Evolutionary conservation across 768 basidiomycete species (phyloP).

Genomic region (Mycena chlorophos): DNA sequence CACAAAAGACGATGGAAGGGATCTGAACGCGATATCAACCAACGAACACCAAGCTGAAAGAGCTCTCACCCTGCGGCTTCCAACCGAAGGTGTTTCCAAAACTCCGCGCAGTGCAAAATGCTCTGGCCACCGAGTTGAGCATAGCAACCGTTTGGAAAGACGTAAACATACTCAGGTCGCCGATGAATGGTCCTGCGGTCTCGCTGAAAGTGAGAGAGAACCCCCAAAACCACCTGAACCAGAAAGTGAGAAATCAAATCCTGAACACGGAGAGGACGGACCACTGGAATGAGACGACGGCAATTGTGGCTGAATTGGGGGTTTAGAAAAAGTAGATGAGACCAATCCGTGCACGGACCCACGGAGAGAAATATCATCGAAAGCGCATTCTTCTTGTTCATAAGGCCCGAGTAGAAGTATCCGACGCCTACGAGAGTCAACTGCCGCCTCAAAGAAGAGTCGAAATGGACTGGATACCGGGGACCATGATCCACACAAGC

Average conservation of each 20-base stretch:
- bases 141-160: neutral
- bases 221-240: conserved; percentile 98
- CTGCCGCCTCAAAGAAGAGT: neutral
- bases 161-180: conserved; percentile 57
- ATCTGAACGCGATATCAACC: conserved; percentile 40
- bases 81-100: conserved; percentile 71
- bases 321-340: neutral
- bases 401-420: conserved; percentile 87
- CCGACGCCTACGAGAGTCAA: conserved; percentile 57
- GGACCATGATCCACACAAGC: conserved; percentile 84
- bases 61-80: conserved; percentile 37
- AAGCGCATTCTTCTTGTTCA: conserved; percentile 88
- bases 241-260: conserved; percentile 6
- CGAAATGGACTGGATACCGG: conserved; percentile 23
- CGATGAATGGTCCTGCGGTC: conserved; percentile 71
- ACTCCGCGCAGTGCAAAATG: conserved; percentile 86
- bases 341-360: neutral
- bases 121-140: conserved; percentile 36
- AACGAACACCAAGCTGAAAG: neutral
- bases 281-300: conserved; percentile 84
- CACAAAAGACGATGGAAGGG: conserved; percentile 73
- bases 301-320: conserved; percentile 74
- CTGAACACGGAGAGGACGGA: conserved; percentile 23
- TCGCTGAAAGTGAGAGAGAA: conserved; percentile 91
- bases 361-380: conserved; percentile 71